These are phyloP conservation scores for Fusarium setosum DNA, from an alignment of 2,329 filamentous ascomycete genomes.

Conservation along the genomic window DNA sequence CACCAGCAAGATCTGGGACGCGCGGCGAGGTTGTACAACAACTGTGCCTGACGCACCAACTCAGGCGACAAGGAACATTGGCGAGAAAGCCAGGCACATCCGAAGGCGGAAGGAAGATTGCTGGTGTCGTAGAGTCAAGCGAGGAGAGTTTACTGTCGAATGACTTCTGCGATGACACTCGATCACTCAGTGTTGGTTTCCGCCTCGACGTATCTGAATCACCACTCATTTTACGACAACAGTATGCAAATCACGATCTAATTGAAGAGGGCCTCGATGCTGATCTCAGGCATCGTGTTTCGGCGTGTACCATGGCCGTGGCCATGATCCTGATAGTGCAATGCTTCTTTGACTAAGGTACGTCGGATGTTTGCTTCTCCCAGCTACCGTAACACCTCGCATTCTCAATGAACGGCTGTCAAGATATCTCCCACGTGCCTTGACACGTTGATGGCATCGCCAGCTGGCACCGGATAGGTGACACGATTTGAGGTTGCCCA, in stretches of 20 bases:
- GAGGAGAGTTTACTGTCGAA: too few species aligned
- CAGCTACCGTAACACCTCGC: not conserved
- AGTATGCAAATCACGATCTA: too few species aligned
- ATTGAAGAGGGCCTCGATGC: too few species aligned
- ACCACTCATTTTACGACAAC: too few species aligned
- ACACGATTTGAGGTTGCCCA: conserved; percentile 16
- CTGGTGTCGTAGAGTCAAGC: too few species aligned
- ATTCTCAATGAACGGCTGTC: not conserved
- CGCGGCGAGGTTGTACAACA: conserved; percentile 21
- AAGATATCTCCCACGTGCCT: not conserved
- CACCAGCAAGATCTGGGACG: conserved; percentile 14
- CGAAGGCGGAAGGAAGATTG: not conserved
- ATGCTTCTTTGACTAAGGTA: not conserved
- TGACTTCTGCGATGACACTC: too few species aligned
- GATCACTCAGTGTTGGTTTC: too few species aligned
- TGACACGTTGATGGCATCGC: not conserved
- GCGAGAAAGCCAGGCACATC: not conserved
- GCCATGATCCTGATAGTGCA: not conserved
- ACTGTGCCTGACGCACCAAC: not conserved
- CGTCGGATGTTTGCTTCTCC: not conserved
- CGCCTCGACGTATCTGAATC: too few species aligned
- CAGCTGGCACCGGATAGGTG: not conserved
- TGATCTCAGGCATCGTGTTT: too few species aligned
- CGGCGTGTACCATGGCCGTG: not conserved
- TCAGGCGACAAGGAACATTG: too few species aligned